Conservation (phyloP, 345 rosid species). For the Eucalyptus leucophloia region DNA sequence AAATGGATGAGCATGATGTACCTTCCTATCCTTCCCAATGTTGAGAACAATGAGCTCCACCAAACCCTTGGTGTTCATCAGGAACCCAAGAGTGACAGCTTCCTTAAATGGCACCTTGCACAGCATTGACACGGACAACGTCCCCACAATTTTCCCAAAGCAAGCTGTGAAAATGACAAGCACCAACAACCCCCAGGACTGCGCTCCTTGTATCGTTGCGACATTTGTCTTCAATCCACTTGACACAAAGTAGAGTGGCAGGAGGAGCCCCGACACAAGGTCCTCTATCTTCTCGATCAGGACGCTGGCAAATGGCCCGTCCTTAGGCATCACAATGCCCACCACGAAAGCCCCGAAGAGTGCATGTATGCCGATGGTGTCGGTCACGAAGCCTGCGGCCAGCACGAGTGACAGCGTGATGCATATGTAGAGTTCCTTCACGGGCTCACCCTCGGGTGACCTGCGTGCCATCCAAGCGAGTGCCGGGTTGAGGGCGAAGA, state of each 20-base stretch:
- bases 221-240: constrained; percentile 36
- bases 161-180: constrained; percentile 27
- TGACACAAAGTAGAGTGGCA: constrained; percentile 26
- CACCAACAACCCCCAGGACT: constrained; percentile 28
- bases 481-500: background rate
- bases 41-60: constrained; percentile 42
- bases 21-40: constrained; percentile 37
- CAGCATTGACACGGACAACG: background rate
- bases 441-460: constrained; percentile 32
- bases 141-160: constrained; percentile 27
- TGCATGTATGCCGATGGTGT: constrained; percentile 33
- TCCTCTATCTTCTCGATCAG: constrained; percentile 38
- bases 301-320: constrained; percentile 21
- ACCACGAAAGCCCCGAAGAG: constrained; percentile 35
- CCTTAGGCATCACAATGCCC: constrained; percentile 29
- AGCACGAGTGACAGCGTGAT: constrained; percentile 13
- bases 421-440: constrained; percentile 30
- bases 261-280: constrained; percentile 23
- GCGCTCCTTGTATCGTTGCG: constrained; percentile 20
- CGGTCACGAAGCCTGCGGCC: constrained; percentile 20
- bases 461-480: constrained; percentile 13
- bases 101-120: constrained; percentile 15
- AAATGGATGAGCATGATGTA: background rate
- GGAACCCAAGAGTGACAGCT: constrained; percentile 19
- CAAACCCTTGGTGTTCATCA: constrained; percentile 40